Base-by-base conservation (phyloP, 208 protist species). In the Leishmania arabica region DNA sequence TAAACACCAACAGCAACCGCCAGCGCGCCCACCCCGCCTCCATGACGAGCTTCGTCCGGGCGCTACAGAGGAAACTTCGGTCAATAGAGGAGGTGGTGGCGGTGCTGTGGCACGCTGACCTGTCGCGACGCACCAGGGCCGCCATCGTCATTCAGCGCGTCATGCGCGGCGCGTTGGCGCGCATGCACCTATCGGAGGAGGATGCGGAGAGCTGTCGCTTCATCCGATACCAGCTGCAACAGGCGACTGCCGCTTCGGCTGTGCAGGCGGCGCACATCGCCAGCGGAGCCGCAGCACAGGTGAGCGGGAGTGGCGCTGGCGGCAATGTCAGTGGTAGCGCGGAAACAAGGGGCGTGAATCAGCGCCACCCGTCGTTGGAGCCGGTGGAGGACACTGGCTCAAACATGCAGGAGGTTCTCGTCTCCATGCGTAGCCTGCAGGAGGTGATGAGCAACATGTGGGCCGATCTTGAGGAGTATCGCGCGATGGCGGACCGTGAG, bases 31-130 rank as follows among this genome's bases (percentile, higher is more conserved):
- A 77, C n/a, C 21, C 75, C 3, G 60, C 71, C 27, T 66, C 77
- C n/a, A 54, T 91, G 19, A 40, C 82, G 21, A 82, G 51, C 15
- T 81, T 95, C 6, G 83, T 97, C 60, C 82, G 84, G 15, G 92
- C 93, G 34, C 85, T 97, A 74, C 95, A 97, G 82, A 83, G 89
- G 69, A 96, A 96, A 51, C 78, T 96, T 68, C 91, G 88, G 60
- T 82, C 86, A 27, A 74, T 96, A 31, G 87, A 88, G 37, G 79
- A 78, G 74, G 89, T 96, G 31, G 89, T 95, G 82, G 86, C 94
- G 83, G 86, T 88, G 21, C 80, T 97, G 42, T 95, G 92, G 89
- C 84, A 84, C 72, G 85, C 88, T 42, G 90, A 94, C 83, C 82
- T 97, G 75, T 74, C 83, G 5, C 84, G 91, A 9, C 88, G 90